Evolutionary conservation across 169 alveolate species (phyloP), one percentile per base, ranked within the genome.

Genomic region (Cystoisospora suis): DNA sequence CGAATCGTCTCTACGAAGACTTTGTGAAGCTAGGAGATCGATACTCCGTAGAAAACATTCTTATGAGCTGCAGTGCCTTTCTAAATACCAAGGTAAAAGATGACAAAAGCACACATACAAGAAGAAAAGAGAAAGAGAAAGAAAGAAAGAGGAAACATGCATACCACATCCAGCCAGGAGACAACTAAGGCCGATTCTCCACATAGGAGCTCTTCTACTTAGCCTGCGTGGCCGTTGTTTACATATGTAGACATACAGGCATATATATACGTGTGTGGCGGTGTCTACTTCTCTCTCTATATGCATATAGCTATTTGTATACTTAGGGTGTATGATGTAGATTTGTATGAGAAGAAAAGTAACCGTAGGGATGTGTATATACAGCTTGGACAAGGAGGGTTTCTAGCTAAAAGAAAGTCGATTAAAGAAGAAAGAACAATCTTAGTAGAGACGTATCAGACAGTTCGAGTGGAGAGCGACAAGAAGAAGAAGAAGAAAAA

Each of bases 1-100:
- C 72, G 47, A 58, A 59, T 69, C 92, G 92, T 15, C 92, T 77
- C 46, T 89, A 77, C 59, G 92, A 89, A 59, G 92, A 89, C 72
- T 77, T 69, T 40, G 89, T 65, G 36, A 36, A 27, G 79, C 47
- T 47, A 34, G 85, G 92, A 29, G 89, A 65, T 47, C 83, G 83
- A 29, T 38, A 5, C 83, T 38, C 83, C 38, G 56, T 72, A 20
- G 83, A 72, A 17, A 46, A 17, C 38, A 29, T 72, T 3, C 53
- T 72, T 46, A 2, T 3, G 47, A 34, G 3, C 36, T 32, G 56
- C 83, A 15, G 58, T 34, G 83, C 83, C 3, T 72, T 72, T 36
- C 83, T 72, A 7, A 1, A 2, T 9, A 72, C 53, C 3, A 34
- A 53, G 65, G 65, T 53, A 53, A 15, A 12, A n/a, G n/a, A n/a